phyloP scores from a whole-genome alignment of 768 basidiomycete species.

The Suillus ampliporus region DNA sequence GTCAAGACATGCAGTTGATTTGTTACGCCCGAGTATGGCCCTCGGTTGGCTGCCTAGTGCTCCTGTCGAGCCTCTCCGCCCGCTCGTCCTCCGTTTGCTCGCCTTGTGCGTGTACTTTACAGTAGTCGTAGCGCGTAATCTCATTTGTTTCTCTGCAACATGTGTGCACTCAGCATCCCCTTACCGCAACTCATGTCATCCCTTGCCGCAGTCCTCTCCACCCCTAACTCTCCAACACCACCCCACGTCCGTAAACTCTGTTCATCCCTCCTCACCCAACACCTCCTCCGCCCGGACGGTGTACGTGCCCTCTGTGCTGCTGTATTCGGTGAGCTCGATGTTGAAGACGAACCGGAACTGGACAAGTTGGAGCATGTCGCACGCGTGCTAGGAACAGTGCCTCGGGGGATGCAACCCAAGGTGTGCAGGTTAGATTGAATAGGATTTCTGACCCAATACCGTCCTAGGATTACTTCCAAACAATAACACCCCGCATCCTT shows the following conservation, averaged over 20 bases:
- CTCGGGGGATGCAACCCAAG: conserved; percentile 56
- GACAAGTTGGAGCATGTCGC: conserved; percentile 80
- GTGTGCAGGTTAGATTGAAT: conserved; percentile 38
- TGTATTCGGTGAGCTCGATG: conserved; percentile 68
- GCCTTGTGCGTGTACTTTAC: conserved; percentile 56
- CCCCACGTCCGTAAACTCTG: conserved; percentile 63
- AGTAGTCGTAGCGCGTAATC: conserved; percentile 10
- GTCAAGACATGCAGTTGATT: conserved; percentile 59
- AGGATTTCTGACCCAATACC: neutral
- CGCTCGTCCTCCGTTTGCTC: conserved; percentile 60
- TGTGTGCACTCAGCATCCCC: conserved; percentile 48
- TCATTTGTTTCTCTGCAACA: conserved; percentile 2
- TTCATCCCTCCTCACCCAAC: conserved; percentile 67
- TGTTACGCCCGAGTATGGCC: conserved; percentile 63
- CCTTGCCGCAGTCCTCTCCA: conserved; percentile 63
- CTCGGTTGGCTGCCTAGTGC: conserved; percentile 74
- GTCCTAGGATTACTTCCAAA: conserved; percentile 64
- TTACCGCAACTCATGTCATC: conserved; percentile 69
- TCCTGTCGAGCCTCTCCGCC: conserved; percentile 54
- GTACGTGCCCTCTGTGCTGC: conserved; percentile 71
- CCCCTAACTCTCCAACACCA: conserved; percentile 39
- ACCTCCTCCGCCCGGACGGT: conserved; percentile 73
- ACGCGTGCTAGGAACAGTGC: conserved; percentile 65
- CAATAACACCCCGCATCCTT: conserved; percentile 60
- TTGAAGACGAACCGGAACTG: conserved; percentile 55